Evolutionary conservation across 257 asterid species (phyloP).

Genomic region (Cynanchum wilfordii): DNA sequence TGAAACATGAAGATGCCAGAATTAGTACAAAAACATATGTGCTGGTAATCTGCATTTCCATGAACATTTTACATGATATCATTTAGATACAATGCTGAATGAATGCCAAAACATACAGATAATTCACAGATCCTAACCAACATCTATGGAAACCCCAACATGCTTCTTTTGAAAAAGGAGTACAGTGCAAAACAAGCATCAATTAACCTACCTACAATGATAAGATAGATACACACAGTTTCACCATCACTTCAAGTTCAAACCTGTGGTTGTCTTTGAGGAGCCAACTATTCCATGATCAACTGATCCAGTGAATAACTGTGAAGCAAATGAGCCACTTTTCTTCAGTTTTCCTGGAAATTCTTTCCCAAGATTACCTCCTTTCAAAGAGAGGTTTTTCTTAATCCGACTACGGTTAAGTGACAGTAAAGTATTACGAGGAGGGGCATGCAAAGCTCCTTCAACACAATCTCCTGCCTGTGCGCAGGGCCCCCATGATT

Average conservation of each 20-base stretch:
- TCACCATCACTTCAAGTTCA: constrained; percentile 12
- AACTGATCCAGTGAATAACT: constrained; percentile 41
- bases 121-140: constrained; percentile 6
- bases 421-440: constrained; percentile 54
- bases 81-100: constrained; percentile 4
- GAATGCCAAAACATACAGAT: constrained; percentile 7
- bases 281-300: constrained; percentile 58
- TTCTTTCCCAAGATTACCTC: constrained; percentile 50
- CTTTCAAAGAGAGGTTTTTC: constrained; percentile 55
- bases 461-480: constrained; percentile 87
- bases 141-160: background rate
- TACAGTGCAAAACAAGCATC: background rate
- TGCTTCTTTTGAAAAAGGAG: background rate
- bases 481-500: constrained; percentile 82
- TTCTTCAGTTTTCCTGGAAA: constrained; percentile 64
- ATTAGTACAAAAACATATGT: background rate
- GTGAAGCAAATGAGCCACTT: constrained; percentile 56
- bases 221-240: background rate
- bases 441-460: constrained; percentile 67
- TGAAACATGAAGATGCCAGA: background rate
- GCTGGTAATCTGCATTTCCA: constrained; percentile 7
- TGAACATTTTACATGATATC: constrained; percentile 10
- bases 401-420: constrained; percentile 57
- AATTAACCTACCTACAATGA: background rate
- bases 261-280: constrained; percentile 27